Evolutionary conservation across 2,329 filamentous ascomycete genomes (phyloP), one percentile per base, ranked within the genome.

Genomic region (Mariannaea sp.): DNA sequence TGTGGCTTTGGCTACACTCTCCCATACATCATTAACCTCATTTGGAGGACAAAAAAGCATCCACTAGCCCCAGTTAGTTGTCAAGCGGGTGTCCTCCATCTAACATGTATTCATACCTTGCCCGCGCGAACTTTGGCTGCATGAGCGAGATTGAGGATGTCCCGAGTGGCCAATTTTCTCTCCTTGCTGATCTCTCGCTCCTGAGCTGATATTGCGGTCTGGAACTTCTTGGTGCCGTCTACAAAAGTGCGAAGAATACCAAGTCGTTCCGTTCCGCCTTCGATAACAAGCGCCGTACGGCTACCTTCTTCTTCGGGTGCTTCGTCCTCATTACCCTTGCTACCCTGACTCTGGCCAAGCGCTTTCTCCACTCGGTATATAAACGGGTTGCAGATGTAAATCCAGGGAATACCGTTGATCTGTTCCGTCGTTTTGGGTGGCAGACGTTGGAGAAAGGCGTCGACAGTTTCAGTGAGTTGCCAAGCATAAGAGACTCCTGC

Each of bases 341-440:
- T 69, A 12, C 55, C 52, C 53, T 75, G 73, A 47, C 69, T 75
- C 29, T 70, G 57, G 5, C 69, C 68, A 22, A 65, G 61, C 7
- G 52, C 56, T 52, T 69, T 75, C 38, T 65, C 58, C 13, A 71
- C 71, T 5, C 71, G 70, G 3, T 68, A 65, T 55, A 75, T 75
- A 64, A 80, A 80, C 0, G 87, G 87, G 68, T 90, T 90, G 46
- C 79, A 80, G 35, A 89, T 81, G 75, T 81, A 91, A 41, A 96
- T 90, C 88, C 89, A 94, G 0, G 80, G 80, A 3, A 80, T 76
- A 1, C 73, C 61, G 0, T 64, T 64, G 1, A 69, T 71, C 3
- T 72, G 68, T 2, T 75, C 70, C 1, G 85, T 89, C 1, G 80
- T 86, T 3, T 80, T 79, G 0, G 90, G 89, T 0, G 87, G 87